A percentile compares a stretch with the other conserved stretches of the same genome.
phyloP scores from a whole-genome alignment of 306 rosid species.

The Sechiopsis laciniata region DNA sequence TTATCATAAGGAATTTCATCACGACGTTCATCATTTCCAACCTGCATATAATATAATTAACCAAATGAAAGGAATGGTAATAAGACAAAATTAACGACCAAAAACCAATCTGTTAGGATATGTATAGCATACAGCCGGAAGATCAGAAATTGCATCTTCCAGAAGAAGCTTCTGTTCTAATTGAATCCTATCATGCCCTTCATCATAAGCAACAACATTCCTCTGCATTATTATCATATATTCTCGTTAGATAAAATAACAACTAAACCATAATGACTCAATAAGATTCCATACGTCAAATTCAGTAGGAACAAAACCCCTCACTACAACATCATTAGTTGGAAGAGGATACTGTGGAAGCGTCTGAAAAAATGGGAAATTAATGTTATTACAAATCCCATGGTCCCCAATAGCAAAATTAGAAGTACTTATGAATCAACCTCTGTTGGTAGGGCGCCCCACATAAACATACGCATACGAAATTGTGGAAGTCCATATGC shows the following conservation, averaged over 20 bases:
- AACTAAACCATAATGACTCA: background rate
- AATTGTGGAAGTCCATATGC: constrained; percentile 79
- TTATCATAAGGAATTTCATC: constrained; percentile 44
- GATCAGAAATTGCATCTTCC: constrained; percentile 71
- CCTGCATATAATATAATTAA: constrained; percentile 27
- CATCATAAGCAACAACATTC: constrained; percentile 49
- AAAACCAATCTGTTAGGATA: background rate
- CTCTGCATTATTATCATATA: constrained; percentile 31
- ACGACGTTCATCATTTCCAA: constrained; percentile 40
- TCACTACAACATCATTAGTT: constrained; percentile 59
- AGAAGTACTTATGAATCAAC: constrained; percentile 22
- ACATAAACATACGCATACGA: constrained; percentile 69
- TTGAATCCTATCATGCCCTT: constrained; percentile 26
- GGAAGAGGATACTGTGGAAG: constrained; percentile 81
- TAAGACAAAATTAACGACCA: background rate
- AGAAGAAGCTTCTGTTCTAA: constrained; percentile 46
- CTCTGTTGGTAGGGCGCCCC: constrained; percentile 67
- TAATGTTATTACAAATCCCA: background rate
- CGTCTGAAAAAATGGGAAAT: constrained; percentile 32
- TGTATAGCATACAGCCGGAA: constrained; percentile 45
- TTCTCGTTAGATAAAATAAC: background rate
- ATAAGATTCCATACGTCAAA: constrained; percentile 47
- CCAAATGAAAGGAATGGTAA: background rate
- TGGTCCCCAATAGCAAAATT: background rate
- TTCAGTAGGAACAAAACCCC: constrained; percentile 59